A percentile compares a stretch with the other conserved stretches of the same genome.
Evolutionary conservation across 257 asterid genomes (phyloP).

Genomic region (Solanum microdontum): DNA sequence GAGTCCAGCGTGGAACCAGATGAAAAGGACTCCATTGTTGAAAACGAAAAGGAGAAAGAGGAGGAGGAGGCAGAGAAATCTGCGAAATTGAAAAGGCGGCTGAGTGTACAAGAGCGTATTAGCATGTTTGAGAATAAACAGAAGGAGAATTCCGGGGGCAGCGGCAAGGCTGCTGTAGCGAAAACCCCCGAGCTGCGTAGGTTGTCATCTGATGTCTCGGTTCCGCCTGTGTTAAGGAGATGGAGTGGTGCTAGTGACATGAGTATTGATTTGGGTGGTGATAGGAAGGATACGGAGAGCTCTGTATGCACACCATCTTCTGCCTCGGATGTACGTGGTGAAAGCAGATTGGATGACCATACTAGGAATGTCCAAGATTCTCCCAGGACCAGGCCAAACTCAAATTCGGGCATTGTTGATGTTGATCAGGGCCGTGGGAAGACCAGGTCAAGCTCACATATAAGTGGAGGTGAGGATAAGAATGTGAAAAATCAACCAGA

Average conservation of each 20-base stretch:
- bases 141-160: constrained; percentile 62
- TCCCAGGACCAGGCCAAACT: constrained; percentile 19
- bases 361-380: constrained; percentile 21
- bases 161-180: constrained; percentile 45
- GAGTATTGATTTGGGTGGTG: constrained; percentile 65
- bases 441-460: constrained; percentile 32
- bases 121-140: constrained; percentile 82
- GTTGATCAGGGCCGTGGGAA: constrained; percentile 23
- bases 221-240: constrained; percentile 47
- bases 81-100: constrained; percentile 43
- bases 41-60: background rate
- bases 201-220: constrained; percentile 61
- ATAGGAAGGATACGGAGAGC: constrained; percentile 59
- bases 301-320: constrained; percentile 46
- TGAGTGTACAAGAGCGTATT: constrained; percentile 88
- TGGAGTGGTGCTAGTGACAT: constrained; percentile 94
- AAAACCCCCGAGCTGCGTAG: constrained; percentile 66
- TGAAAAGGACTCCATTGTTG: background rate
- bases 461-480: constrained; percentile 17
- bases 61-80: constrained; percentile 17
- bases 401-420: constrained; percentile 16
- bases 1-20: constrained; percentile 20
- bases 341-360: background rate
- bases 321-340: background rate
- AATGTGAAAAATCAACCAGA: constrained; percentile 17